These are phyloP conservation scores for Leccinum pallidistipes DNA, from an alignment of 1,284 basidiomycete genomes.

Conservation along the genomic window DNA sequence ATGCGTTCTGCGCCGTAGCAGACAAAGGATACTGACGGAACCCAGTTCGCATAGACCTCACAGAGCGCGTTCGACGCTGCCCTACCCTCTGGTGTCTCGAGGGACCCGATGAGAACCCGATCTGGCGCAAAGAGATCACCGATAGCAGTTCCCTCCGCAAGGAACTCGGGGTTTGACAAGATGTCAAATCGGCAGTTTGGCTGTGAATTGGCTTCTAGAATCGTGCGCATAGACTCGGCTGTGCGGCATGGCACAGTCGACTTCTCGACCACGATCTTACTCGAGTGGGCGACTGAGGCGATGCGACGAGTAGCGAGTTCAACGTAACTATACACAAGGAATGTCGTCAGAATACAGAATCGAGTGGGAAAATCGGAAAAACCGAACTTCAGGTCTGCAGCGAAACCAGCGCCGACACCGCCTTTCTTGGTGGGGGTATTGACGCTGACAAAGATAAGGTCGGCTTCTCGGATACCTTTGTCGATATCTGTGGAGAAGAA, in stretches of 20 bases:
- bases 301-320: slow-evolving; percentile 96
- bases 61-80: slow-evolving; percentile 77
- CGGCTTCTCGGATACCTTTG: slow-evolving; percentile 89
- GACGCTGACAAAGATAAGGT: slow-evolving; percentile 87
- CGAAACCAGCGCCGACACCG: slow-evolving; percentile 96
- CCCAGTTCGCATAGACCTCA: slow-evolving; percentile 94
- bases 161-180: slow-evolving; percentile 98
- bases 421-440: slow-evolving; percentile 99
- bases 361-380: not conserved
- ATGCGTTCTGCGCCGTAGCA: not conserved
- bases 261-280: slow-evolving; percentile 99
- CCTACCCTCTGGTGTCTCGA: slow-evolving; percentile 85
- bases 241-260: slow-evolving; percentile 99
- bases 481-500: slow-evolving; percentile 98
- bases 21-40: slow-evolving; percentile 59
- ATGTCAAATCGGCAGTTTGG: slow-evolving; percentile 94
- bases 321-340: slow-evolving; percentile 69
- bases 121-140: slow-evolving; percentile 86
- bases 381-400: slow-evolving; percentile 92
- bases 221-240: slow-evolving; percentile 98
- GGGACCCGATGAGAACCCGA: slow-evolving; percentile 95
- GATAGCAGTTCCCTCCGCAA: slow-evolving; percentile 98
- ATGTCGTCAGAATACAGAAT: slow-evolving; percentile 2
- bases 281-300: slow-evolving; percentile 85
- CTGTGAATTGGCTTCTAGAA: slow-evolving; percentile 97